Percentiles rank a stretch among this genome's conserved stretches.
Evolutionary conservation across 2,329 filamentous ascomycete genomes (phyloP).

Genomic region (Ilyonectria sp.): DNA sequence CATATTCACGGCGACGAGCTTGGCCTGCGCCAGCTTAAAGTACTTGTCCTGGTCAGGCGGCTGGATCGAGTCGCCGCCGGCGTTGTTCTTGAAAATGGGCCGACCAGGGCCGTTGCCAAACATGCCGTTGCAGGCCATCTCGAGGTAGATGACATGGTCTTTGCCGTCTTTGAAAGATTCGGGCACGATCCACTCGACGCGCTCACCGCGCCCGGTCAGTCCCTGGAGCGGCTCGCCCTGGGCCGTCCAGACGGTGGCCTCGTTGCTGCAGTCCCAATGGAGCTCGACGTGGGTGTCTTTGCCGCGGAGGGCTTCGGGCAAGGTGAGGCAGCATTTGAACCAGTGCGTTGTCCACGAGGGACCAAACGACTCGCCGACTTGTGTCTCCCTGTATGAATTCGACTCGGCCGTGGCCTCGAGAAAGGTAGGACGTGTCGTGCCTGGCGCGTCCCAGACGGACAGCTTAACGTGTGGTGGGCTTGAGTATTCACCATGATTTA

Average conservation of each 20-base stretch:
- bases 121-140: constrained; percentile 99
- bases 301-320: constrained; percentile 72
- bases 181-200: constrained; percentile 92
- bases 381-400: constrained; percentile 78
- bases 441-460: constrained; percentile 87
- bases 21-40: constrained; percentile 82
- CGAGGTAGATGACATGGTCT: constrained; percentile 91
- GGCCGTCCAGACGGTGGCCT: constrained; percentile 94
- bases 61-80: constrained; percentile 51
- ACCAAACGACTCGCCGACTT: constrained; percentile 87
- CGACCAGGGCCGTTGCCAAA: constrained; percentile 91
- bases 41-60: constrained; percentile 89
- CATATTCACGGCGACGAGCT: constrained; percentile 91
- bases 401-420: constrained; percentile 80
- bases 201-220: constrained; percentile 89
- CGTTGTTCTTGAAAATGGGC: constrained; percentile 31
- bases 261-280: constrained; percentile 95
- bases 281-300: constrained; percentile 75
- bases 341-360: constrained; percentile 98
- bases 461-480: constrained; percentile 86
- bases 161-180: constrained; percentile 86
- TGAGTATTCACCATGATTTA: constrained; percentile 56
- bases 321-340: constrained; percentile 90
- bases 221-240: constrained; percentile 92
- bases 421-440: constrained; percentile 86